Percentiles rank a stretch among this genome's conserved stretches.
Conservation (phyloP, 2,329 filamentous ascomycete genomes). For the Calonectria pauciramosa region DNA sequence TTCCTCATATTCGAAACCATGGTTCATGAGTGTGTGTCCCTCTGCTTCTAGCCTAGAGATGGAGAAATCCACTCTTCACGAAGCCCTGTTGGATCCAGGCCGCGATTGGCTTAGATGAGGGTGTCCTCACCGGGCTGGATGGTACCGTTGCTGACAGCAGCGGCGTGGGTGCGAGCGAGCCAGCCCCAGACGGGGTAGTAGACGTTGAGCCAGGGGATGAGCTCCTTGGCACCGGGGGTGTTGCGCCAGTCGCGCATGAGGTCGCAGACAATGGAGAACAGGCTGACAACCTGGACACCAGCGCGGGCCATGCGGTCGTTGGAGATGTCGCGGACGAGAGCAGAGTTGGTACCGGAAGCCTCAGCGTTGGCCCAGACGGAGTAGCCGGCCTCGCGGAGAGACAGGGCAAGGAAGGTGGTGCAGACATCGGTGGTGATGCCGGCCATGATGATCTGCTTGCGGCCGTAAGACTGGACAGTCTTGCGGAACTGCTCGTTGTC, state of each 20-base stretch:
- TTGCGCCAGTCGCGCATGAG: constrained; percentile 80
- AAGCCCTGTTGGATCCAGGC: background rate
- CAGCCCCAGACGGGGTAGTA: constrained; percentile 76
- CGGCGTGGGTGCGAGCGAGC: constrained; percentile 72
- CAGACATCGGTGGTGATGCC: constrained; percentile 84
- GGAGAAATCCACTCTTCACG: background rate
- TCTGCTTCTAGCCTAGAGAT: background rate
- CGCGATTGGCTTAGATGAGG: constrained; percentile 28
- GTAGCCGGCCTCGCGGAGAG: constrained; percentile 78
- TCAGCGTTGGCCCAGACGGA: constrained; percentile 81
- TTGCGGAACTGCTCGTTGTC: constrained; percentile 78
- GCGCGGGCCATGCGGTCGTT: constrained; percentile 77
- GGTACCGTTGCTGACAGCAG: constrained; percentile 71
- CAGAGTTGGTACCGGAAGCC: constrained; percentile 75
- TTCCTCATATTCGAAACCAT: background rate
- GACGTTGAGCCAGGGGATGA: constrained; percentile 75
- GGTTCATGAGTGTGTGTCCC: background rate
- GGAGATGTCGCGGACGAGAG: constrained; percentile 72
- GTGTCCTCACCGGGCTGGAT: constrained; percentile 67
- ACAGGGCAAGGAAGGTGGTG: constrained; percentile 81
- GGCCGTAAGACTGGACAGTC: constrained; percentile 74
- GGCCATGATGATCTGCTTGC: constrained; percentile 78
- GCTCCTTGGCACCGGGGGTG: constrained; percentile 64
- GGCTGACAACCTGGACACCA: constrained; percentile 73
- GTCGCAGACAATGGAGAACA: constrained; percentile 76